A percentile compares a stretch with the other conserved stretches of the same genome.
These are phyloP conservation scores for Colletotrichum viniferum DNA, from an alignment of 2,329 filamentous ascomycete genomes.

Conservation along the genomic window DNA sequence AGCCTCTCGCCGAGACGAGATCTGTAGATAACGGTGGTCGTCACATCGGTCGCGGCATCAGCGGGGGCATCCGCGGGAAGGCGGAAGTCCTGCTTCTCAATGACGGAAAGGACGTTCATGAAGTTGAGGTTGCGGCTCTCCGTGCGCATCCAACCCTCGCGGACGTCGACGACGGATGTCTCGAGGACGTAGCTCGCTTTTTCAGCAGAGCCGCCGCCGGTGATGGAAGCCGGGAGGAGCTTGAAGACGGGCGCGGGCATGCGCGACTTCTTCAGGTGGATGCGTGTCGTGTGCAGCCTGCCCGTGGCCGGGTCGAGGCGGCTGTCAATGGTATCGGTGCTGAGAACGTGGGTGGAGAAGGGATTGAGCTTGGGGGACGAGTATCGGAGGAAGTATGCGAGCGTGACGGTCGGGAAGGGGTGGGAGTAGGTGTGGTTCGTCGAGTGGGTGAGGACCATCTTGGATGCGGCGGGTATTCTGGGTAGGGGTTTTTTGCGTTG, in stretches of 20 bases:
- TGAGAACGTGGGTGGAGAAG: constrained; percentile 81
- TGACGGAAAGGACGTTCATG: constrained; percentile 78
- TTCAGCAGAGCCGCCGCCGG: constrained; percentile 64
- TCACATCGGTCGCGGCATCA: constrained; percentile 64
- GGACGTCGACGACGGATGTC: constrained; percentile 78
- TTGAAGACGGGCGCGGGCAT: constrained; percentile 77
- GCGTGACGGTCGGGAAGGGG: constrained; percentile 82
- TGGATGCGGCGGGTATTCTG: constrained; percentile 26
- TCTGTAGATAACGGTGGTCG: constrained; percentile 75
- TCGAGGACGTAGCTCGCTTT: constrained; percentile 83
- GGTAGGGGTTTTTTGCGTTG: background rate
- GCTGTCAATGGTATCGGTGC: constrained; percentile 81
- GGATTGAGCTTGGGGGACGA: constrained; percentile 74
- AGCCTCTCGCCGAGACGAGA: constrained; percentile 74
- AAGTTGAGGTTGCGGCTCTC: constrained; percentile 84
- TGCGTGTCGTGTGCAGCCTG: constrained; percentile 76
- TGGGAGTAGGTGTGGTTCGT: constrained; percentile 78
- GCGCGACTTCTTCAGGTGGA: constrained; percentile 83
- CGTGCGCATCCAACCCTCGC: constrained; percentile 82
- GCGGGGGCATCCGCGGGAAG: constrained; percentile 38
- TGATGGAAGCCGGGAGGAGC: constrained; percentile 72
- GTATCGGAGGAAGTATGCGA: constrained; percentile 89
- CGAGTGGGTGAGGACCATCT: constrained; percentile 67
- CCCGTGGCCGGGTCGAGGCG: constrained; percentile 75
- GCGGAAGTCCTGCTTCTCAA: constrained; percentile 76